Base-by-base conservation (phyloP, 1,284 basidiomycete species). In the Neotropicomus parvogracilis region DNA sequence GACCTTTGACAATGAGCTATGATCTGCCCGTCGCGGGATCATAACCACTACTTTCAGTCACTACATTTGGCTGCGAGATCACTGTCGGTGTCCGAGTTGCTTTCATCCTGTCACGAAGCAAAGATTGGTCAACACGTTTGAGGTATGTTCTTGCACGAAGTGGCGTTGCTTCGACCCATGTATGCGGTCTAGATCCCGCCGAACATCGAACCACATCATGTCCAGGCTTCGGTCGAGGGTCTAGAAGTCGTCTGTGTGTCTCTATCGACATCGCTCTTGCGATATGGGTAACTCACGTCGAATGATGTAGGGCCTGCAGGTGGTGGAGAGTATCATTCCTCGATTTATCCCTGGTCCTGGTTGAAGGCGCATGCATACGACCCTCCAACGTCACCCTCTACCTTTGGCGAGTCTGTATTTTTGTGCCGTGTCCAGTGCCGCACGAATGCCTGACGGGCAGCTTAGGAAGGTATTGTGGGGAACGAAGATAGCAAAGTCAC, bases 21-120 rank as follows among this genome's bases (percentile, higher is more conserved):
- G 37, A 54, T 35, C 33, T 24, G 32, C 37, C 40, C 42, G 38
- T 44, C 33, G 32, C 38, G 33, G 8, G 4, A 8, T 24, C 5
- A 24, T 24, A 24, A 4, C 12, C 13, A 14, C 10, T 43, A 13
- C n/a, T 35, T 53, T 40, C 46, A 87, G 85, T 62, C 83, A 88
- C 64, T 75, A 85, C 60, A 71, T 85, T 37, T 90, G 84, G 80
- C 68, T 91, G 20, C 73, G 83, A 11, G 89, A 91, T 63, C 95
- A 98, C 62, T 99, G 95, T 63, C 79, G 94, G 28, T 97, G 94
- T 67, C 68, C 86, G 0, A 70, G 81, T 41, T 97, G 94, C 68
- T 95, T 90, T 63, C 95, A 98, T 68, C 73, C 85, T 0, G 68
- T 84, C 50, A 98, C 95, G 9, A 95, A 93, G 64, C 95, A 98